Percentiles rank a stretch among this genome's conserved stretches.
Evolutionary conservation across 163 green algal genomes (phyloP).

Genomic region (Scenedesmus sp.): DNA sequence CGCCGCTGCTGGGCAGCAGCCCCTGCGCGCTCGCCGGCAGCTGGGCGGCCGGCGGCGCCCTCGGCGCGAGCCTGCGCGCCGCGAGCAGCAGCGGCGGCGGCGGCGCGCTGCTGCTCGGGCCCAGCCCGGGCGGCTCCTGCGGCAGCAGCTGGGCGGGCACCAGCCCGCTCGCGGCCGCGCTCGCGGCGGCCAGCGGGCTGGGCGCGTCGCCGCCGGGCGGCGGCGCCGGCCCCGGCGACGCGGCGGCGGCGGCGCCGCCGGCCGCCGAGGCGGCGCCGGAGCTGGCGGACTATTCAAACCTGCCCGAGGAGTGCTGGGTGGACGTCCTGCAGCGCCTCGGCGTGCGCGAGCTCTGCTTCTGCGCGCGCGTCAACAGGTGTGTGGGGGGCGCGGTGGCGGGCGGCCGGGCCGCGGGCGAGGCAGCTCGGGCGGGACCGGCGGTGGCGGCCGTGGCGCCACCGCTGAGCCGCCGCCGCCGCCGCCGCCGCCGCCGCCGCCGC

Average conservation of each 20-base stretch:
- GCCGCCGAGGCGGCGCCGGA: background rate
- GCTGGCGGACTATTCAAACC: slow-evolving; percentile 29
- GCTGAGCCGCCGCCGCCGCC: too few species aligned
- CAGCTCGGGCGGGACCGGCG: too few species aligned
- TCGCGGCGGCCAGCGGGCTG: background rate
- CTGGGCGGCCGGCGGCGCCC: background rate
- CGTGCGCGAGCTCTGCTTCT: slow-evolving; percentile 56
- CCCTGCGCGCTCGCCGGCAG: background rate
- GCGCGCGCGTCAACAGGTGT: slow-evolving; percentile 46
- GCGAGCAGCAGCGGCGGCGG: background rate
- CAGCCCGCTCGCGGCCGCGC: slow-evolving; percentile 17
- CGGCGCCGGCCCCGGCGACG: background rate
- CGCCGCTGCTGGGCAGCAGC: slow-evolving; percentile 14
- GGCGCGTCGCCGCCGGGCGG: background rate
- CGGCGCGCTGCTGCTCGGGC: background rate
- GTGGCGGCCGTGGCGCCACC: too few species aligned
- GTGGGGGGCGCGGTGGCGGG: too few species aligned
- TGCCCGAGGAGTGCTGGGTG: slow-evolving; percentile 62
- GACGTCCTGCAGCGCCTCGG: slow-evolving; percentile 53
- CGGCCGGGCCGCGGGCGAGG: too few species aligned
- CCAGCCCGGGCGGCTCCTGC: slow-evolving; percentile 23
- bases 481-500: too few species aligned
- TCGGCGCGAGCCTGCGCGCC: background rate
- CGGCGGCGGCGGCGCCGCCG: background rate
- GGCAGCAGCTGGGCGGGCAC: slow-evolving; percentile 40